These are phyloP conservation scores for Protoeuglena noctilucae DNA, from an alignment of 139 green algal genomes.

Conservation along the genomic window DNA sequence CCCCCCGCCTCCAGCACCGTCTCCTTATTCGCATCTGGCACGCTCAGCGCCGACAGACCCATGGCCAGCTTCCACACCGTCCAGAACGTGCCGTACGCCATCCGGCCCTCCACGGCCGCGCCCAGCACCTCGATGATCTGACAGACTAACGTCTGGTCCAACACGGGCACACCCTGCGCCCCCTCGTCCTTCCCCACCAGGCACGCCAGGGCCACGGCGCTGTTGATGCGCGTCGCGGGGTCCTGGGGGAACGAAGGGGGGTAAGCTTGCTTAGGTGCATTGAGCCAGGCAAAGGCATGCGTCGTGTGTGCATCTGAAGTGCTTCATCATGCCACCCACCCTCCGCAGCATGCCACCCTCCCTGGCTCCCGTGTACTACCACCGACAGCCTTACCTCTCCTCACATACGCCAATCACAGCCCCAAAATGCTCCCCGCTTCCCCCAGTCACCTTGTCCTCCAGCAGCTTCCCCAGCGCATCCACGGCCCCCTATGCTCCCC, in stretches of 20 bases:
- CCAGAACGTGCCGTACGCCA: conserved; percentile 26
- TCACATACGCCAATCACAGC: too few species aligned
- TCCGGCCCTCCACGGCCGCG: conserved; percentile 10
- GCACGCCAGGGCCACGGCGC: conserved; percentile 23
- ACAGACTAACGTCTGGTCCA: conserved; percentile 19
- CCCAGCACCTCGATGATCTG: conserved; percentile 26
- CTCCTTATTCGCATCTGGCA: conserved; percentile 29
- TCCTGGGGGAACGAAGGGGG: too few species aligned
- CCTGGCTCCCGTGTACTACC: too few species aligned
- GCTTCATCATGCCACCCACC: too few species aligned
- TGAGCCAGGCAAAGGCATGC: too few species aligned
- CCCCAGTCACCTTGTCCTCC: too few species aligned
- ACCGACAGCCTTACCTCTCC: too few species aligned
- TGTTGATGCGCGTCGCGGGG: conserved; percentile 26
- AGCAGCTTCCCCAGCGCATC: conserved; percentile 10
- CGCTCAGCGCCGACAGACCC: conserved; percentile 21
- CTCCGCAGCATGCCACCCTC: too few species aligned
- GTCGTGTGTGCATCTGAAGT: too few species aligned
- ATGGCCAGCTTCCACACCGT: conserved; percentile 34
- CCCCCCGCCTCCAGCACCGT: conserved; percentile 8
- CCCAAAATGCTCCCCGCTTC: too few species aligned
- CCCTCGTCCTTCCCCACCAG: conserved; percentile 29
- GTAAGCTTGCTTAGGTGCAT: too few species aligned
- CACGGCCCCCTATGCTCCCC: conserved; percentile 23
- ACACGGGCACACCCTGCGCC: conserved; percentile 15